Evolutionary conservation across 768 basidiomycete genomes (phyloP).

Genomic region (Boletales sp.): DNA sequence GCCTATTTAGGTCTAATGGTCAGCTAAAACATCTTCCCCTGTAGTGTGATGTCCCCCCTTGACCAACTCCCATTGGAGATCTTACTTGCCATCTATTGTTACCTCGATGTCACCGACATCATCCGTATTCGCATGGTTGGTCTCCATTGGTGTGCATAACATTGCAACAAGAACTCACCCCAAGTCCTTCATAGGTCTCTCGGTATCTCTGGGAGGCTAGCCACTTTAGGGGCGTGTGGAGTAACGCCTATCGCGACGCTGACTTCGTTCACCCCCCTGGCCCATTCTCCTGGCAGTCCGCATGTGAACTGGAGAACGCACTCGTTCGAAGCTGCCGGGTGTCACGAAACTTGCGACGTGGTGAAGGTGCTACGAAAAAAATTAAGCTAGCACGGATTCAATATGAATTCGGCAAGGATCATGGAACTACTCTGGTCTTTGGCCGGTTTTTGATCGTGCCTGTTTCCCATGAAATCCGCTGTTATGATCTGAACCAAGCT

Average conservation of each 20-base stretch:
- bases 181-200: not conserved
- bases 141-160: not conserved
- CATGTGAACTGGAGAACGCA: constrained; percentile 6
- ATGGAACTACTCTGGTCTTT: not conserved
- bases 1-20: too few species aligned
- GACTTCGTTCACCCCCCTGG: constrained; percentile 17
- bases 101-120: constrained; percentile 18
- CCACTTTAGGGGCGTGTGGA: constrained; percentile 13
- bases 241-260: constrained; percentile 9
- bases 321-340: constrained; percentile 11
- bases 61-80: constrained; percentile 10
- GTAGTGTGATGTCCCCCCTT: not conserved
- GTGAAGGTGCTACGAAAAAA: too few species aligned
- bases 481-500: not conserved
- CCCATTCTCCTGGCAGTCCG: constrained; percentile 13
- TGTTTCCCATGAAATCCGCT: not conserved
- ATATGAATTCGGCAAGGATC: not conserved
- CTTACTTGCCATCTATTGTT: constrained; percentile 1
- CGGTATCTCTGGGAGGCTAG: not conserved
- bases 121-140: constrained; percentile 14
- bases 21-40: not conserved
- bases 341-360: not conserved
- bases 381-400: constrained; percentile 2
- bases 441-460: not conserved
- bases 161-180: not conserved